phyloP scores from a whole-genome alignment of 257 asterid species.

The Gentiana macrophylla region DNA sequence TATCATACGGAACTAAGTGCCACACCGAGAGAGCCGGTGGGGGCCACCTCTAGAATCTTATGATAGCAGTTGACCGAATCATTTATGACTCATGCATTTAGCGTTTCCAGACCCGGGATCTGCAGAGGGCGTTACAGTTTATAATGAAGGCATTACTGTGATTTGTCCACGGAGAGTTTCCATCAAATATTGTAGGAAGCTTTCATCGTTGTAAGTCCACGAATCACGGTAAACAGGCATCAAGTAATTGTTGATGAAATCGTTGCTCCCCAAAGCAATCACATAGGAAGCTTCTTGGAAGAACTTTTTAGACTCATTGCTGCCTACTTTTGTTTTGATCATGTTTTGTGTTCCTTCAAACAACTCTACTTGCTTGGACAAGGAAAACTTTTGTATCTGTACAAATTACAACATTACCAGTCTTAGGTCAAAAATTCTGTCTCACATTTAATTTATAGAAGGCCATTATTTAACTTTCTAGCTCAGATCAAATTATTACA shows the following conservation, averaged over 20 bases:
- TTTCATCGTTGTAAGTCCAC: conserved; percentile 46
- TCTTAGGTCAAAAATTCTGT: too few species aligned
- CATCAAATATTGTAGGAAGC: conserved; percentile 46
- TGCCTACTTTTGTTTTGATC: conserved; percentile 43
- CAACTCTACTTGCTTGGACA: conserved; percentile 71
- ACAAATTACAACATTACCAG: background rate
- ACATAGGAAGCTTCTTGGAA: conserved; percentile 61
- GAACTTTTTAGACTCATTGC: conserved; percentile 32
- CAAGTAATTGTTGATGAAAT: conserved; percentile 83
- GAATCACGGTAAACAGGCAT: conserved; percentile 81
- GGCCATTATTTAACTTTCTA: background rate
- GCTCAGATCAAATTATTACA: background rate
- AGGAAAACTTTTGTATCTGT: conserved; percentile 60
- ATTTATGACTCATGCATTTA: too few species aligned
- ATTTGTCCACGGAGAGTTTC: conserved; percentile 46
- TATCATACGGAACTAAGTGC: too few species aligned
- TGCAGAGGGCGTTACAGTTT: too few species aligned
- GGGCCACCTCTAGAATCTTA: too few species aligned
- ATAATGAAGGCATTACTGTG: conserved; percentile 20
- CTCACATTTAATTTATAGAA: background rate
- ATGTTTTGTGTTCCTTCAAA: conserved; percentile 64
- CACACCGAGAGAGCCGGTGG: too few species aligned
- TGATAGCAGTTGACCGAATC: too few species aligned
- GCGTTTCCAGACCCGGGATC: too few species aligned
- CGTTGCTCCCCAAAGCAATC: conserved; percentile 84